These are phyloP conservation scores for Hygrophoropsis aurantiaca DNA, from an alignment of 768 basidiomycete species.

Conservation along the genomic window DNA sequence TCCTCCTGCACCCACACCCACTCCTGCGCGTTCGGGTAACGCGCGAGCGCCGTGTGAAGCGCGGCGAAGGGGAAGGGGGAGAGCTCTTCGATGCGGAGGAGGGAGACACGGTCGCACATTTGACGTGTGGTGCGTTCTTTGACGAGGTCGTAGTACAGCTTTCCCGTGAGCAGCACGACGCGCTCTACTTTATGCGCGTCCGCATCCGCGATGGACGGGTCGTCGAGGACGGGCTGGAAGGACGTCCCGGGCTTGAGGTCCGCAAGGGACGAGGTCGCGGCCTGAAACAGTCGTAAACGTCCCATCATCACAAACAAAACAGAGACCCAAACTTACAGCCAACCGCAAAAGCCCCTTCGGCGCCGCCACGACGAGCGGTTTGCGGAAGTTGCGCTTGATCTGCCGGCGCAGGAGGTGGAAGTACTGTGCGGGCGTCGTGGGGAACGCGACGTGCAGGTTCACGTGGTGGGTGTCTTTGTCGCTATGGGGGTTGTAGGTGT, in stretches of 20 bases:
- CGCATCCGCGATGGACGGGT: slow-evolving; percentile 32
- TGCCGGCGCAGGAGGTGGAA: slow-evolving; percentile 93
- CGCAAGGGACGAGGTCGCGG: slow-evolving; percentile 64
- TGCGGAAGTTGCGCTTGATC: slow-evolving; percentile 80
- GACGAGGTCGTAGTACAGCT: slow-evolving; percentile 84
- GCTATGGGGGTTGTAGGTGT: slow-evolving; percentile 32
- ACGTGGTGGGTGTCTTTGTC: slow-evolving; percentile 46
- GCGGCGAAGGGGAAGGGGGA: slow-evolving; percentile 80
- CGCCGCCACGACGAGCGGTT: slow-evolving; percentile 80
- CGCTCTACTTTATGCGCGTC: slow-evolving; percentile 48
- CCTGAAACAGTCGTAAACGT: slow-evolving; percentile 39
- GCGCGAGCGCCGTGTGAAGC: slow-evolving; percentile 44
- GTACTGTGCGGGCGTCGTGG: slow-evolving; percentile 88
- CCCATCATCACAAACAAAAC: background rate
- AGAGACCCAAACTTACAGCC: slow-evolving; percentile 58
- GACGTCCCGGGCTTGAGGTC: slow-evolving; percentile 59
- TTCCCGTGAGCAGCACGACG: slow-evolving; percentile 77
- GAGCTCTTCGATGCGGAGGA: slow-evolving; percentile 83
- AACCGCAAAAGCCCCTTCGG: slow-evolving; percentile 83
- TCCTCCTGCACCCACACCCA: slow-evolving; percentile 83
- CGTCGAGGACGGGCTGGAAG: slow-evolving; percentile 71
- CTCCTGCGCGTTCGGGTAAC: slow-evolving; percentile 40
- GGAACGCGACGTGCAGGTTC: slow-evolving; percentile 84
- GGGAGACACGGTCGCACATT: slow-evolving; percentile 53
- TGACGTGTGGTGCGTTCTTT: slow-evolving; percentile 59